Evolutionary conservation across 2,329 filamentous ascomycete species (phyloP).

Genomic region (Paraconiothyrium sp.): DNA sequence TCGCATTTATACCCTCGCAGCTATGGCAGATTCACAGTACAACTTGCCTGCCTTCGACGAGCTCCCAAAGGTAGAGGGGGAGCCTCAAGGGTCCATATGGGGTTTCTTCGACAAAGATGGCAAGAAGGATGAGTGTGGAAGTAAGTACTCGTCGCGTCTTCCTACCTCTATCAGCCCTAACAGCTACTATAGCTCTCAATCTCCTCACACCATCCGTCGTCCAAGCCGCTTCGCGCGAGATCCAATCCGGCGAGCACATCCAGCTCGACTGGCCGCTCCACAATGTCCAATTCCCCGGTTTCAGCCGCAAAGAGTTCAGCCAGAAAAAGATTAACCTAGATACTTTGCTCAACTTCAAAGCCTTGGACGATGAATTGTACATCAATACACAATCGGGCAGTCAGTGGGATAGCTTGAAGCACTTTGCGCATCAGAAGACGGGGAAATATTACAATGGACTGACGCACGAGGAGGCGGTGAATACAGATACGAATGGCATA

Average conservation of each 20-base stretch:
- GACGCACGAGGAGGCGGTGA: conserved; percentile 37
- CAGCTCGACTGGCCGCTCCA: conserved; percentile 65
- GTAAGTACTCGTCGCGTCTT: conserved; percentile 50
- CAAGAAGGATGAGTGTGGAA: conserved; percentile 62
- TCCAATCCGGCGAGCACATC: conserved; percentile 62
- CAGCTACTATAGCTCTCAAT: conserved; percentile 34
- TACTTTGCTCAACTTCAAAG: conserved; percentile 35
- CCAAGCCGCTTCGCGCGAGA: conserved; percentile 59
- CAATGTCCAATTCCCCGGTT: conserved; percentile 65
- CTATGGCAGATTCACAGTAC: conserved; percentile 23
- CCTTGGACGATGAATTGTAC: conserved; percentile 44
- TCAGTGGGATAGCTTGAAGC: conserved; percentile 50
- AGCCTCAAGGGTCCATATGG: conserved; percentile 48
- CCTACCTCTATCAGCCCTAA: background rate
- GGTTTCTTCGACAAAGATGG: conserved; percentile 47
- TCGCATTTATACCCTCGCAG: conserved; percentile 18
- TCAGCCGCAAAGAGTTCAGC: conserved; percentile 61
- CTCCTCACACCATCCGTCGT: conserved; percentile 63
- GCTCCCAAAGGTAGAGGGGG: conserved; percentile 39
- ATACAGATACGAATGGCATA: conserved; percentile 40
- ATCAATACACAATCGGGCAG: conserved; percentile 46
- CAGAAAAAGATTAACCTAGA: conserved; percentile 61
- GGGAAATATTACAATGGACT: conserved; percentile 43
- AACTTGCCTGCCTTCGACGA: conserved; percentile 46
- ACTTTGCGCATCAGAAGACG: conserved; percentile 45